Evolutionary conservation across 1,284 basidiomycete species (phyloP), one percentile per base, ranked within the genome.

Genomic region (Melampsora larici-populina): DNA sequence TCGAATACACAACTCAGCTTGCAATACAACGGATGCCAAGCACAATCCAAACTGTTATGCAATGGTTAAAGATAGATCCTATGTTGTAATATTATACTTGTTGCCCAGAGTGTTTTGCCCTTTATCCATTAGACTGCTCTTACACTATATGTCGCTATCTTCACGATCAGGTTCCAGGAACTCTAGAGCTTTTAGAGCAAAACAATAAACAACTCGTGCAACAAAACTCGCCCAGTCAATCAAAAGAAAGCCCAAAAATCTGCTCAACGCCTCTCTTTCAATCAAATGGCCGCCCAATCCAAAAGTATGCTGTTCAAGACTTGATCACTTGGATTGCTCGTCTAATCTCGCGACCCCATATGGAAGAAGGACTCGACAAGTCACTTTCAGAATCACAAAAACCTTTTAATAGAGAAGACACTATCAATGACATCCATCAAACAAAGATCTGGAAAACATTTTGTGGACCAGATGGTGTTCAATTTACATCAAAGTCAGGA

Each of bases 251-350:
- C 43, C 43, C 43, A 46, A 46, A 46, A 46, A 46, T 46, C 43
- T 46, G 11, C 43, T 46, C 15, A 17, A 46, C 43, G 2, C 43
- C 43, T 15, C 43, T 46, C 43, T 46, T 46, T 15, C 43, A 46
- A 46, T 46, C 43, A 46, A 17, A 46, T 46, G 43, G 33, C 36
- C 9, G 8, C 24, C 71, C 62, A 11, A 48, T 73, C 43, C 40
- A 46, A 18, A 43, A 15, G 18, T 73, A 46, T 33, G 71, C 71
- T 33, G 11, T 31, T 33, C 62, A 65, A 43, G 36, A 64, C 29
- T 48, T 73, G 13, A 7, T 43, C 62, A 48, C 21, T 33, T 73
- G 71, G 71, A 36, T 73, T 24, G 71, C 71, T 43, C 46, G 62
- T 40, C 43, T 73, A 6, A 49, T 73, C 9, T 64, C 43, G 9